Base-by-base conservation (phyloP, 768 basidiomycete genomes). In the Leccinum boreale region DNA sequence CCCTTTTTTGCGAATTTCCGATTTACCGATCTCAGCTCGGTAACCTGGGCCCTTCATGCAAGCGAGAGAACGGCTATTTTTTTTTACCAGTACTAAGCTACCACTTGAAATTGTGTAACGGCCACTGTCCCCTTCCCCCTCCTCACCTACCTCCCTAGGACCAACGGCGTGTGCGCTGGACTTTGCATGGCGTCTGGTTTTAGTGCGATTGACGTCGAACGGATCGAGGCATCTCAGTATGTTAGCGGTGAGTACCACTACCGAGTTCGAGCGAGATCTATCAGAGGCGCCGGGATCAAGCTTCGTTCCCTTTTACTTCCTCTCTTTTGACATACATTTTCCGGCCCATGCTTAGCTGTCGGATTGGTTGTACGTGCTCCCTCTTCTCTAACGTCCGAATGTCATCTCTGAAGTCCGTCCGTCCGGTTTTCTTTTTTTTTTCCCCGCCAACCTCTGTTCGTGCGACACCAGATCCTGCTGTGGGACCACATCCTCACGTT, bases 401-500 rank as follows among this genome's bases (percentile, higher is more conserved):
- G 39, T 17, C 24, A 48, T 26, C 36, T 55, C 21, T 61, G 7
- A 61, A 50, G 11, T 12, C 4, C 35, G 39, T 19, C n/a, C 10
- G 10, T 42, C 5, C n/a, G 39, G 5, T 11, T 2, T 28, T 9
- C 10, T 11, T 39, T 7, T 3, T 17, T 36, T 36, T 36, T 36
- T 10, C 11, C 36, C 0, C n/a, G n/a, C 39, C 10, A 19, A 42
- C n/a, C 4, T 19, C 8, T 42, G n/a, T 5, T 6, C 15, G 5
- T 24, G 15, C 12, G 7, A 19, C 24, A 8, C 35, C 44, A 74
- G 76, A 53, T 71, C 17, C 59, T 74, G 10, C 57, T 74, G 23
- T 76, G 73, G 63, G 74, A 75, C 50, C 70, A 75, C 33, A 26
- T 72, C 47, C 58, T 75, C 42, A 76, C 75, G 0, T 61, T 75